Percentiles rank a stretch among this genome's conserved stretches.
Evolutionary conservation across 805 yeast species (phyloP).

Genomic region (Starmerella scarabaei): DNA sequence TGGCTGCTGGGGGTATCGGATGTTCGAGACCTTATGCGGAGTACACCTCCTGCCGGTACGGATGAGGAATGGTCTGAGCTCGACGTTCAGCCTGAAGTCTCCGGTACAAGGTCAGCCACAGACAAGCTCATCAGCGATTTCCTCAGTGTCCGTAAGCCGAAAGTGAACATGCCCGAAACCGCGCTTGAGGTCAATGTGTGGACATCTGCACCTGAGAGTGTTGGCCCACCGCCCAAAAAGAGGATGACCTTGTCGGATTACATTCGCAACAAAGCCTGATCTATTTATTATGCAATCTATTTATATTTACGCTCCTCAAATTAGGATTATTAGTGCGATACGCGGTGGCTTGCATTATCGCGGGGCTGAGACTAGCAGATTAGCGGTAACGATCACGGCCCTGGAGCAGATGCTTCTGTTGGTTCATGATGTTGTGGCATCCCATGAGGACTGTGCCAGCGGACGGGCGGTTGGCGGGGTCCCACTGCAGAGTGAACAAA

Average conservation of each 20-base stretch:
- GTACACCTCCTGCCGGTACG: neutral
- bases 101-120: too few species aligned
- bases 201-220: conserved; percentile 11
- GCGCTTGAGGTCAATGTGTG: conserved; percentile 11
- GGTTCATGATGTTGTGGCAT: too few species aligned
- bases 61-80: conserved; percentile 13
- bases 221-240: conserved; percentile 16
- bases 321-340: too few species aligned
- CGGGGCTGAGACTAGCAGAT: too few species aligned
- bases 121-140: neutral
- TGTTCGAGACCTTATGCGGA: neutral
- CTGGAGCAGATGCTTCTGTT: too few species aligned
- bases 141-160: neutral
- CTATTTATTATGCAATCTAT: neutral
- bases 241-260: conserved; percentile 20
- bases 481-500: conserved; percentile 53
- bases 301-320: too few species aligned
- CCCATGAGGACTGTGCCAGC: too few species aligned
- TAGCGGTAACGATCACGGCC: too few species aligned
- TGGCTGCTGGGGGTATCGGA: conserved; percentile 12
- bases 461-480: conserved; percentile 40
- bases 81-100: too few species aligned
- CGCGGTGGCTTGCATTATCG: too few species aligned
- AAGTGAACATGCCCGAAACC: neutral
- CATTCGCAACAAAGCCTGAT: conserved; percentile 13